phyloP scores from a whole-genome alignment of 306 rosid species.

The Fragaria ananassa region DNA sequence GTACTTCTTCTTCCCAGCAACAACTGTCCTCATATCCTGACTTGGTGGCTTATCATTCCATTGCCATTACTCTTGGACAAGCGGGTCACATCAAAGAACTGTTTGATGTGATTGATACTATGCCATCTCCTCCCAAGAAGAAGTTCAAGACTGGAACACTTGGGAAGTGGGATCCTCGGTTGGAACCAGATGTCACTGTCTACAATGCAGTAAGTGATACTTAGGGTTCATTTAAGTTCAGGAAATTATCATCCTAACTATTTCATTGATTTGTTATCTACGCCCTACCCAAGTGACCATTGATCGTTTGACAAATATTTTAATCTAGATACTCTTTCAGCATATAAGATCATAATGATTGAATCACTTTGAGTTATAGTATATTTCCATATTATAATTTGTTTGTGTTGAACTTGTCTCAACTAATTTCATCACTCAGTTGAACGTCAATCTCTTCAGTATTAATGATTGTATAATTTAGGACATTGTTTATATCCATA shows the following conservation, averaged over 20 bases:
- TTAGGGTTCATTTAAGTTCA: constrained; percentile 14
- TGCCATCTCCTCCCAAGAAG: constrained; percentile 82
- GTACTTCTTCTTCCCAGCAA: constrained; percentile 58
- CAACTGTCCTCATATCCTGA: constrained; percentile 88
- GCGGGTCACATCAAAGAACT: constrained; percentile 89
- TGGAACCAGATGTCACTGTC: constrained; percentile 79
- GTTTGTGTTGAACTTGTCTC: background rate
- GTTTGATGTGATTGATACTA: constrained; percentile 80
- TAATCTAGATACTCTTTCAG: background rate
- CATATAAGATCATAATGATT: background rate
- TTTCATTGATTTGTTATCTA: constrained; percentile 3
- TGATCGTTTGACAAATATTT: background rate
- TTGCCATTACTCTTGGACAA: constrained; percentile 93
- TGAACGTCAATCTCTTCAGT: background rate
- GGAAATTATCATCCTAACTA: background rate
- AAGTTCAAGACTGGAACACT: constrained; percentile 66
- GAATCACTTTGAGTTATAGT: background rate
- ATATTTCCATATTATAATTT: background rate
- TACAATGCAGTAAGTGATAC: constrained; percentile 73
- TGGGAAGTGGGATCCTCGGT: constrained; percentile 84
- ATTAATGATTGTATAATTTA: background rate
- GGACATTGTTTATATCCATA: background rate
- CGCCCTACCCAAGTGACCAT: background rate
- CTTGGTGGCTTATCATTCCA: constrained; percentile 82
- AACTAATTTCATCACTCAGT: background rate